phyloP scores from a whole-genome alignment of 2,329 filamentous ascomycete species.

The Colletotrichum godetiae region DNA sequence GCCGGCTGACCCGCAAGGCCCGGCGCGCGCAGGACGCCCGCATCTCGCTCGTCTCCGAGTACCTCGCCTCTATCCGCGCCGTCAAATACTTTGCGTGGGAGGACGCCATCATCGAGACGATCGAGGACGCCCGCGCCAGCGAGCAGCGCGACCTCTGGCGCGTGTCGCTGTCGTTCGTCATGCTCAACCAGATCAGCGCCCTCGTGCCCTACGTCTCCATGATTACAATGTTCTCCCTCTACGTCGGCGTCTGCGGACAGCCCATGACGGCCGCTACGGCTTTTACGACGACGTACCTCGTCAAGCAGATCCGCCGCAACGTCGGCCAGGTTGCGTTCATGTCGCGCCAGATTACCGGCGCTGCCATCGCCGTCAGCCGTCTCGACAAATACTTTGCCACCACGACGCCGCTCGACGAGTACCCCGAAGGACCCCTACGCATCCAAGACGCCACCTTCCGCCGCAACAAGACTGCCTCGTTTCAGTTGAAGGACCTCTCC shows the following conservation, averaged over 20 bases:
- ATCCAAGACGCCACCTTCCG: constrained; percentile 60
- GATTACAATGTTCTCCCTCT: constrained; percentile 64
- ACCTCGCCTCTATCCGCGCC: constrained; percentile 66
- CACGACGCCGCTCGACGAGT: constrained; percentile 58
- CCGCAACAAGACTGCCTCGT: constrained; percentile 61
- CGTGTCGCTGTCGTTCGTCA: constrained; percentile 58
- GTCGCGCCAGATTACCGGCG: constrained; percentile 54
- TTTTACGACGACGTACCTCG: constrained; percentile 66
- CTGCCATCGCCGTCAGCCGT: constrained; percentile 60
- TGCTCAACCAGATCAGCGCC: constrained; percentile 61
- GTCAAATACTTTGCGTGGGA: constrained; percentile 74
- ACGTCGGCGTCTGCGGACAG: constrained; percentile 59
- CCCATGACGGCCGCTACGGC: constrained; percentile 66
- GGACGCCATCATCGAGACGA: constrained; percentile 60
- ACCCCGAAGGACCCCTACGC: constrained; percentile 60
- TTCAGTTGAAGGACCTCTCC: constrained; percentile 59
- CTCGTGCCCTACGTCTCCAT: constrained; percentile 63
- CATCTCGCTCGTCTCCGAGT: constrained; percentile 68
- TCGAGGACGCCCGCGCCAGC: constrained; percentile 58
- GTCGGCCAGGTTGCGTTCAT: constrained; percentile 61
- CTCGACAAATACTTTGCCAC: constrained; percentile 66
- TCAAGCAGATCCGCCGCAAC: constrained; percentile 64
- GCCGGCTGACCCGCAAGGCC: constrained; percentile 59
- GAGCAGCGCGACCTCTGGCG: constrained; percentile 68
- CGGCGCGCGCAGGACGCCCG: constrained; percentile 67